phyloP scores from a whole-genome alignment of 352 stramenopile genomes.

The Phytophthora nicotianae region DNA sequence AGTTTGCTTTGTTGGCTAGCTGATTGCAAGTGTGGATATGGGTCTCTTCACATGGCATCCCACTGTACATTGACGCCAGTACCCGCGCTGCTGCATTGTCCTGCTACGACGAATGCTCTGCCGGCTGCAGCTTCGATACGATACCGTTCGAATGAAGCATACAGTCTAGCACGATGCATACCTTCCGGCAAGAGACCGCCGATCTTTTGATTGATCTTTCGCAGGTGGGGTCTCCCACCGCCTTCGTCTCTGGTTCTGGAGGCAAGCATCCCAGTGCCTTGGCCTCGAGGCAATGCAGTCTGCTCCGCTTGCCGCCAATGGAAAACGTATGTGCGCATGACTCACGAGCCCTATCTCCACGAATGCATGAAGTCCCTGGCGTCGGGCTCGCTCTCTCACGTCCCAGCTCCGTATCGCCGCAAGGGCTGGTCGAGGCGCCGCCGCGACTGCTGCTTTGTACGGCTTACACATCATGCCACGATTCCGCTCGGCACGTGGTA shows the following conservation, averaged over 20 bases:
- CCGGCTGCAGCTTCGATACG: not conserved
- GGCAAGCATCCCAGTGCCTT: not conserved
- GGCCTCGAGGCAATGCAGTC: conserved; percentile 2
- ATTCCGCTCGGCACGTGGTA: not conserved
- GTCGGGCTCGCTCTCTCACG: conserved; percentile 15
- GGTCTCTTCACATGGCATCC: conserved; percentile 6
- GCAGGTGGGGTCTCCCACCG: conserved; percentile 5
- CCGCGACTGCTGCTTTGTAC: conserved; percentile 10
- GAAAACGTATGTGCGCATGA: not conserved
- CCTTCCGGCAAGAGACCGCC: not conserved
- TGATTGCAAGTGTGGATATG: not conserved
- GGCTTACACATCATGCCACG: conserved; percentile 30
- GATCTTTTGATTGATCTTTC: conserved; percentile 9
- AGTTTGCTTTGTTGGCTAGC: not conserved
- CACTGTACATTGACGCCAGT: conserved; percentile 10
- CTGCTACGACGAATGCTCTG: conserved; percentile 9
- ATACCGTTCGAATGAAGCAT: not conserved
- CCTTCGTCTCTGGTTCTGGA: not conserved
- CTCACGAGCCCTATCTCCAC: conserved; percentile 12
- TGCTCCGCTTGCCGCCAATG: conserved; percentile 14
- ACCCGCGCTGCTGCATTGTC: not conserved
- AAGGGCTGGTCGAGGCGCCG: conserved; percentile 13
- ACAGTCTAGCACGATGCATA: not conserved
- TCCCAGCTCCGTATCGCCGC: conserved; percentile 12
- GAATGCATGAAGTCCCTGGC: conserved; percentile 17